phyloP scores from a whole-genome alignment of 352 stramenopile species.

The Pythium sp. region DNA sequence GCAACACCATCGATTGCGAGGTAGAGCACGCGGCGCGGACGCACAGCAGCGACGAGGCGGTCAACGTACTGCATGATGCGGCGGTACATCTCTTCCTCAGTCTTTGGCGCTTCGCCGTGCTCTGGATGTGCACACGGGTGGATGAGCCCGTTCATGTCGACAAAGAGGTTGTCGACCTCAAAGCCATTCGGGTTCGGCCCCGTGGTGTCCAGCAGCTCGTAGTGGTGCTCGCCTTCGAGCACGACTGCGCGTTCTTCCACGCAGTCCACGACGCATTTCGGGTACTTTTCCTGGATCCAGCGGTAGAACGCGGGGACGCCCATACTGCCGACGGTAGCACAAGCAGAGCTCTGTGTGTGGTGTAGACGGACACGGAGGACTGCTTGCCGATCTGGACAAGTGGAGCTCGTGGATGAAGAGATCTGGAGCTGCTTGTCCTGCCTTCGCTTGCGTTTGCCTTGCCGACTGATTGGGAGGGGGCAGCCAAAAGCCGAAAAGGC shows the following conservation, averaged over 20 bases:
- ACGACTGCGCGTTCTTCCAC: constrained; percentile 66
- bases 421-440: constrained; percentile 18
- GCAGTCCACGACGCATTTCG: constrained; percentile 95
- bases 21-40: constrained; percentile 95
- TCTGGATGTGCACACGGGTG: constrained; percentile 98
- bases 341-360: neutral
- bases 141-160: constrained; percentile 99
- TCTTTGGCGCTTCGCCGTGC: constrained; percentile 86
- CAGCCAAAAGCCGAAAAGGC: neutral
- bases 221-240: constrained; percentile 79
- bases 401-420: neutral
- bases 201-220: constrained; percentile 73
- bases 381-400: too few relatives aligned
- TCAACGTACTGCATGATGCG: constrained; percentile 97
- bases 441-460: constrained; percentile 9
- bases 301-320: constrained; percentile 99
- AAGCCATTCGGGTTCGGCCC: constrained; percentile 93
- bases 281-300: constrained; percentile 99
- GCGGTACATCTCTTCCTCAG: constrained; percentile 98
- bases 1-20: constrained; percentile 98
- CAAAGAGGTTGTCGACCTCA: constrained; percentile 98
- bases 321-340: constrained; percentile 33
- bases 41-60: constrained; percentile 92
- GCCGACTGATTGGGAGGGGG: constrained; percentile 1
- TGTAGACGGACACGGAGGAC: neutral